Percentiles rank a stretch among this genome's conserved stretches.
Evolutionary conservation across 306 rosid genomes (phyloP).

Genomic region (Prunus salicina): DNA sequence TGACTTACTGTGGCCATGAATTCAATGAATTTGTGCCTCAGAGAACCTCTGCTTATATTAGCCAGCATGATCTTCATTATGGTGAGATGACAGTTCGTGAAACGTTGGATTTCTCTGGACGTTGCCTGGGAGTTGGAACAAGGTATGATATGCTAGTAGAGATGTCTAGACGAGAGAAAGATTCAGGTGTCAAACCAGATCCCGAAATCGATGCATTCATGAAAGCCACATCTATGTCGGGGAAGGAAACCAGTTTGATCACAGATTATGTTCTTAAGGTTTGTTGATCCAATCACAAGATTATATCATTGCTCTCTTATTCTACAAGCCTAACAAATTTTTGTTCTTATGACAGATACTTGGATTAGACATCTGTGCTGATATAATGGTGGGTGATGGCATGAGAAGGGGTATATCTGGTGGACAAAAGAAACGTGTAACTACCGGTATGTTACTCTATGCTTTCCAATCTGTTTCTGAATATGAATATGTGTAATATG

Average conservation of each 20-base stretch:
- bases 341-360: conserved; percentile 55
- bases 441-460: conserved; percentile 55
- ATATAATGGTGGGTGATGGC: conserved; percentile 77
- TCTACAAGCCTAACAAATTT: conserved; percentile 10
- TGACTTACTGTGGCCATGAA: conserved; percentile 78
- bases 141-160: conserved; percentile 57
- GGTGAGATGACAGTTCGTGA: conserved; percentile 90
- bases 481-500: neutral
- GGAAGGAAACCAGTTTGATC: conserved; percentile 61
- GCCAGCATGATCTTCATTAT: conserved; percentile 76
- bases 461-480: neutral
- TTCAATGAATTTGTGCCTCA: conserved; percentile 69
- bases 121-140: conserved; percentile 19
- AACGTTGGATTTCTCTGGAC: conserved; percentile 68
- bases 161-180: conserved; percentile 58
- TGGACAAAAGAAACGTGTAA: conserved; percentile 84
- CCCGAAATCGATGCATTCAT: conserved; percentile 78
- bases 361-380: conserved; percentile 84
- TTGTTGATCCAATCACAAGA: conserved; percentile 7
- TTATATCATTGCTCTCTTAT: neutral
- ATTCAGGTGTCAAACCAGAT: conserved; percentile 60
- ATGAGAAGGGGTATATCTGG: conserved; percentile 98
- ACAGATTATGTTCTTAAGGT: conserved; percentile 90
- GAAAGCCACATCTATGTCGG: conserved; percentile 72
- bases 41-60: conserved; percentile 75